phyloP scores from a whole-genome alignment of 2,329 filamentous ascomycete species.

The Cladosporium sp. region DNA sequence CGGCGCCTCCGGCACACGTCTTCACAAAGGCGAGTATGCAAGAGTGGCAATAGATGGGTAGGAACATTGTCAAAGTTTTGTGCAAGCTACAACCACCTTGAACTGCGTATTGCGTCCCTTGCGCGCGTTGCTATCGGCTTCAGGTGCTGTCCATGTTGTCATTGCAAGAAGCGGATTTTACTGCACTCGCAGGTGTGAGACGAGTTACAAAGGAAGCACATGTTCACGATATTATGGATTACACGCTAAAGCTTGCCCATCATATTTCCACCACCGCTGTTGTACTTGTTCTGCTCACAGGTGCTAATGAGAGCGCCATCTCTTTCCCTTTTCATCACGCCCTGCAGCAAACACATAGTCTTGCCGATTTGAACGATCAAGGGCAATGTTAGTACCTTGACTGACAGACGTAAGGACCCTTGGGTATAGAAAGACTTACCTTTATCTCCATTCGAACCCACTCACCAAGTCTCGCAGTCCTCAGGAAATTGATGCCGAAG shows the following conservation, averaged over 20 bases:
- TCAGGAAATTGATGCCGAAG: slow-evolving; percentile 17
- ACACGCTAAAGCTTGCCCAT: not conserved
- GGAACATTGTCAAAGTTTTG: too few relatives aligned
- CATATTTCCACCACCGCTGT: slow-evolving; percentile 14
- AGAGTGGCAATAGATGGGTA: too few relatives aligned
- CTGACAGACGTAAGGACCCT: too few relatives aligned
- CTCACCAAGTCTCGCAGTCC: slow-evolving; percentile 19
- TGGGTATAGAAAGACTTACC: slow-evolving; percentile 11
- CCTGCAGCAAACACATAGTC: slow-evolving; percentile 18
- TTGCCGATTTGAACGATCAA: slow-evolving; percentile 14
- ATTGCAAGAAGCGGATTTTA: too few relatives aligned
- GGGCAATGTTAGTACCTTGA: not conserved
- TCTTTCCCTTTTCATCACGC: slow-evolving; percentile 18
- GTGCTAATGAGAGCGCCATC: slow-evolving; percentile 20
- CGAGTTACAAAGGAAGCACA: not conserved
- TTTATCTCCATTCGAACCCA: slow-evolving; percentile 17
- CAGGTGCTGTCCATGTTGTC: too few relatives aligned
- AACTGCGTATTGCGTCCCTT: too few relatives aligned
- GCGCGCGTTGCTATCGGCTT: too few relatives aligned
- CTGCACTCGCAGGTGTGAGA: too few relatives aligned
- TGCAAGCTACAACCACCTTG: too few relatives aligned
- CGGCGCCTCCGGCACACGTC: too few relatives aligned
- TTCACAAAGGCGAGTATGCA: too few relatives aligned
- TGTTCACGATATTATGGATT: not conserved
- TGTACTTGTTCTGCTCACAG: slow-evolving; percentile 24